A percentile compares a stretch with the other conserved stretches of the same genome.
phyloP scores from a whole-genome alignment of 805 yeast species.

The Soucietia sequanensis region DNA sequence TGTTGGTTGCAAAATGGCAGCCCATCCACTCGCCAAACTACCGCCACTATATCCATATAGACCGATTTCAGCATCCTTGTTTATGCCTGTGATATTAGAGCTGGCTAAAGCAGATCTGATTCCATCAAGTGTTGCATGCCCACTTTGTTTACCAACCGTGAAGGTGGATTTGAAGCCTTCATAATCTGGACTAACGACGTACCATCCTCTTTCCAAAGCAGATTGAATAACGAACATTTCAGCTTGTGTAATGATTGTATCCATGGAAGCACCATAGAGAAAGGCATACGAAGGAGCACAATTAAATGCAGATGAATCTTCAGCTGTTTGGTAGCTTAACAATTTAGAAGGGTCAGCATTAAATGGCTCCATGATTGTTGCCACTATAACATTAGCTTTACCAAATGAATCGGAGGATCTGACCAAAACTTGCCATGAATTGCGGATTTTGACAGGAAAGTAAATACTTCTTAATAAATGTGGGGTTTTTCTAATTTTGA shows the following conservation, averaged over 20 bases:
- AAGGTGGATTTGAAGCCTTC: constrained; percentile 19
- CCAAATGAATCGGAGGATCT: constrained; percentile 13
- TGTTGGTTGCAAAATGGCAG: constrained; percentile 21
- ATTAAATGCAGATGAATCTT: constrained; percentile 15
- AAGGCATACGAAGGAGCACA: constrained; percentile 22
- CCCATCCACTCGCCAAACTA: constrained; percentile 27
- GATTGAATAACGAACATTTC: constrained; percentile 13
- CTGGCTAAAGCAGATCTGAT: constrained; percentile 15
- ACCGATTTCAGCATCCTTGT: constrained; percentile 12
- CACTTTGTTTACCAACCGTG: constrained; percentile 18
- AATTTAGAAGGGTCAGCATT: constrained; percentile 19
- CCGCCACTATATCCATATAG: constrained; percentile 32
- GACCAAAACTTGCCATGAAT: constrained; percentile 10
- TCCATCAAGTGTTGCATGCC: constrained; percentile 17
- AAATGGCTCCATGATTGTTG: constrained; percentile 19
- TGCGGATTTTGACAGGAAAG: constrained; percentile 17
- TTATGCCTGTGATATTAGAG: constrained; percentile 12
- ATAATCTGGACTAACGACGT: constrained; percentile 18
- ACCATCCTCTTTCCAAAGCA: constrained; percentile 18
- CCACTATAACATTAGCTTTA: constrained; percentile 12
- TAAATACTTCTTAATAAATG: constrained; percentile 13
- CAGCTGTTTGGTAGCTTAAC: constrained; percentile 18
- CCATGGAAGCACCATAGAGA: constrained; percentile 11
- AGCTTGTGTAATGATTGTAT: constrained; percentile 9
- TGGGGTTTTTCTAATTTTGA: constrained; percentile 20